A percentile compares a stretch with the other conserved stretches of the same genome.
phyloP scores from a whole-genome alignment of 2,329 filamentous ascomycete genomes.

The Chaetothyriales sp. region DNA sequence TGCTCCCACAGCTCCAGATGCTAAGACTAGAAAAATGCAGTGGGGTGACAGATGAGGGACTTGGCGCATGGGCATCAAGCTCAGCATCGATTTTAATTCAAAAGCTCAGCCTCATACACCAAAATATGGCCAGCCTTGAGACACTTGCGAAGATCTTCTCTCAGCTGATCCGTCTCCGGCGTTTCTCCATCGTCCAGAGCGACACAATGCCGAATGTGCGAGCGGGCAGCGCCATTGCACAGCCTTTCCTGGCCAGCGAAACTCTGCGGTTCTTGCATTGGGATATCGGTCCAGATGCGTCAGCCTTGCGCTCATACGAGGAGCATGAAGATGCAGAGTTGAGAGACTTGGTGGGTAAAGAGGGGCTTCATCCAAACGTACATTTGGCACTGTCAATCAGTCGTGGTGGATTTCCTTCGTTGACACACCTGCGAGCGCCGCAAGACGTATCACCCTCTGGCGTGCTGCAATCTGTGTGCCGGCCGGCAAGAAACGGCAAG shows the following conservation, averaged over 20 bases:
- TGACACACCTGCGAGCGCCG: conserved; percentile 30
- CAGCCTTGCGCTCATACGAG: background rate
- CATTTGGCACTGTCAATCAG: conserved; percentile 22
- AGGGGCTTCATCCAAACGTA: conserved; percentile 5
- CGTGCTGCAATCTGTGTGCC: conserved; percentile 30
- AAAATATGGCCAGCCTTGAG: conserved; percentile 38
- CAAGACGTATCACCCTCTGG: conserved; percentile 32
- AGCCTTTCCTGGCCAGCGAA: conserved; percentile 36
- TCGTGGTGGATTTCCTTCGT: conserved; percentile 28
- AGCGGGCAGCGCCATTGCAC: conserved; percentile 22
- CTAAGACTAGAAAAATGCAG: conserved; percentile 42
- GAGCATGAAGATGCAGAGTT: background rate
- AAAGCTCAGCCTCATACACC: conserved; percentile 39
- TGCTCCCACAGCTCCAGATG: conserved; percentile 36
- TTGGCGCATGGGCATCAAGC: conserved; percentile 38
- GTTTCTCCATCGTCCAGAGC: conserved; percentile 41
- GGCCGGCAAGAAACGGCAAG: conserved; percentile 27
- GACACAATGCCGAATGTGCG: conserved; percentile 30
- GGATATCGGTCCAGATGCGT: conserved; percentile 36
- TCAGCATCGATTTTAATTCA: conserved; percentile 32
- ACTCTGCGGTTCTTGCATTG: conserved; percentile 43
- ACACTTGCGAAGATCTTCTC: conserved; percentile 41
- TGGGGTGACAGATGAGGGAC: conserved; percentile 43
- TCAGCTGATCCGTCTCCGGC: conserved; percentile 32
- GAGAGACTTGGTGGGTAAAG: background rate